These are phyloP conservation scores for Strigomonas galati DNA, from an alignment of 208 protist genomes.

Conservation along the genomic window DNA sequence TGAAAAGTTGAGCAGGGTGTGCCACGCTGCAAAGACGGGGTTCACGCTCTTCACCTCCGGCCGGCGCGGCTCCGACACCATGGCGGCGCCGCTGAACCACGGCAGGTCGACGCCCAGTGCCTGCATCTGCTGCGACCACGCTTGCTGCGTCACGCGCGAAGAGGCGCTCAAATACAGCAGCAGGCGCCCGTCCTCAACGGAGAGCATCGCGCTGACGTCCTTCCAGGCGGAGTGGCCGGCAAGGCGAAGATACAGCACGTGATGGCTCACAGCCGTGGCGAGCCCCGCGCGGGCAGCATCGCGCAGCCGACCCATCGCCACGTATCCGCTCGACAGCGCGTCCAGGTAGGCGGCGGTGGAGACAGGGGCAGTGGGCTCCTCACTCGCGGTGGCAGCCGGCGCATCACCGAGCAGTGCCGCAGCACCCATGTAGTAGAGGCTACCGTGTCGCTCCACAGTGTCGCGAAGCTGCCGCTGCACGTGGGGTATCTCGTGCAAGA, in stretches of 20 bases:
- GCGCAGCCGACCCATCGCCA: neutral
- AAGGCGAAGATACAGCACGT: conserved; percentile 47
- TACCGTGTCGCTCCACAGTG: conserved; percentile 16
- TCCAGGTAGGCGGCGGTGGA: neutral
- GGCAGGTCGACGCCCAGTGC: conserved; percentile 24
- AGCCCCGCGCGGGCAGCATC: neutral
- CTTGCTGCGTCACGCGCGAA: conserved; percentile 59
- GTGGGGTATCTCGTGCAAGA: conserved; percentile 8
- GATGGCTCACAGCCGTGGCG: conserved; percentile 1
- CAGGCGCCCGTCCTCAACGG: conserved; percentile 47
- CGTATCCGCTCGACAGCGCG: neutral
- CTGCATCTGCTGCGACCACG: conserved; percentile 26
- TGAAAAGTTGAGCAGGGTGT: conserved; percentile 44
- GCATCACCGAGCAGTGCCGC: neutral
- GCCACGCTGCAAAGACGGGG: conserved; percentile 51
- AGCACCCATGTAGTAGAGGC: conserved; percentile 38
- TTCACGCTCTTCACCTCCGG: conserved; percentile 31
- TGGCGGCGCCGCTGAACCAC: conserved; percentile 57
- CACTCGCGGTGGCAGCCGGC: neutral
- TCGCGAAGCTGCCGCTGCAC: conserved; percentile 25
- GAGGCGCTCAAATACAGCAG: conserved; percentile 56
- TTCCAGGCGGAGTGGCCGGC: conserved; percentile 42
- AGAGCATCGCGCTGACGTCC: conserved; percentile 49
- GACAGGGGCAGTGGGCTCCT: conserved; percentile 2
- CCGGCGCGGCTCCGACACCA: conserved; percentile 35